These are phyloP conservation scores for Solanum hybrid DNA, from an alignment of 305 asterid genomes.

Conservation along the genomic window DNA sequence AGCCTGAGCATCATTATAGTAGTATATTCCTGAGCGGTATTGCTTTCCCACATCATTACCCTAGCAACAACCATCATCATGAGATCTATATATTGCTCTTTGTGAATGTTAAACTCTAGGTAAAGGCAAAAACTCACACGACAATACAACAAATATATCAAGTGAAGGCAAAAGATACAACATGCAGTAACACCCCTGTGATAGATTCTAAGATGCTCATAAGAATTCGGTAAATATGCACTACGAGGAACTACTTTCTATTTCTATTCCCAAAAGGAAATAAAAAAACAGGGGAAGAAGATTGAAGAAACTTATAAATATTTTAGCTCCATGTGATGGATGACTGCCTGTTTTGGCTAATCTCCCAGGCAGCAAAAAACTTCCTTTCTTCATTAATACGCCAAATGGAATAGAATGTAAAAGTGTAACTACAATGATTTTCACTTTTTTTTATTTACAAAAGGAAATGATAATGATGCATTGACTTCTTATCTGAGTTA, in stretches of 20 bases:
- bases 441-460: background rate
- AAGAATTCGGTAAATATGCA: background rate
- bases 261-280: background rate
- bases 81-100: background rate
- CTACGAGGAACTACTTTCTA: background rate
- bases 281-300: background rate
- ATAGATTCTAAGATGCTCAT: background rate
- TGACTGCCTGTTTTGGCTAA: background rate
- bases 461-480: background rate
- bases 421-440: background rate
- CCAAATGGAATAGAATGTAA: background rate
- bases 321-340: background rate
- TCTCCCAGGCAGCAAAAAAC: background rate
- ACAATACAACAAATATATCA: background rate
- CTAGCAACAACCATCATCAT: conserved; percentile 17
- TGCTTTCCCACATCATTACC: conserved; percentile 69
- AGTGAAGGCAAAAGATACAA: background rate
- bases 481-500: background rate
- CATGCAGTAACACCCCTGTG: background rate
- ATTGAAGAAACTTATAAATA: background rate
- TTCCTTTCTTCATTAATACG: background rate
- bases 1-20: conserved; percentile 55
- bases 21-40: conserved; percentile 75
- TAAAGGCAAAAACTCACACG: background rate
- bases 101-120: background rate